phyloP scores from a whole-genome alignment of 768 basidiomycete species.

The Tremella yokohamensis region DNA sequence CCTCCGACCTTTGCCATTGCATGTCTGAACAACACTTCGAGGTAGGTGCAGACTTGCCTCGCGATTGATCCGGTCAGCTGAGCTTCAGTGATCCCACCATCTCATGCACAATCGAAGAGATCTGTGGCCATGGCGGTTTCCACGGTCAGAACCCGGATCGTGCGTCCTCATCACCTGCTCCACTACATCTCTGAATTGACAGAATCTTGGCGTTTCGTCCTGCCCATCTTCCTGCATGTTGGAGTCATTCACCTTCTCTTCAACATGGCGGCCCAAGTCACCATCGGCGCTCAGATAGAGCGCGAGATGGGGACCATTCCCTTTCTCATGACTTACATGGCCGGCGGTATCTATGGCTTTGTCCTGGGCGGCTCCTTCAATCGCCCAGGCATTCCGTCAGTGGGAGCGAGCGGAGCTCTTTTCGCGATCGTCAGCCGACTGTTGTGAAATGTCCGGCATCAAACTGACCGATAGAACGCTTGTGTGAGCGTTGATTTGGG shows the following conservation, averaged over 20 bases:
- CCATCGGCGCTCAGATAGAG: slow-evolving; percentile 71
- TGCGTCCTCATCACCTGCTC: slow-evolving; percentile 19
- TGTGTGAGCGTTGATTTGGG: slow-evolving; percentile 70
- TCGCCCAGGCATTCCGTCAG: slow-evolving; percentile 77
- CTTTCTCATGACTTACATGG: slow-evolving; percentile 75
- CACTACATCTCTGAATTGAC: background rate
- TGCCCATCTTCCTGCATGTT: slow-evolving; percentile 86
- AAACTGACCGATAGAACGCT: slow-evolving; percentile 34
- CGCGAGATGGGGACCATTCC: slow-evolving; percentile 79
- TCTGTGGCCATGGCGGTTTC: slow-evolving; percentile 86
- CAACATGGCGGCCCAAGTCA: slow-evolving; percentile 84
- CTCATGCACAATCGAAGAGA: slow-evolving; percentile 69
- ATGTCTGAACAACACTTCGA: slow-evolving; percentile 81
- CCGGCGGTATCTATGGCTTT: slow-evolving; percentile 89
- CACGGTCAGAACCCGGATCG: slow-evolving; percentile 53
- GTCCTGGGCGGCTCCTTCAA: slow-evolving; percentile 86
- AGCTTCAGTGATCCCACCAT: slow-evolving; percentile 57
- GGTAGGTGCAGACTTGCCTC: slow-evolving; percentile 45
- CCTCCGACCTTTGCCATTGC: slow-evolving; percentile 24
- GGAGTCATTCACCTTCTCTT: slow-evolving; percentile 88
- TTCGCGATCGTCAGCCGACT: slow-evolving; percentile 64
- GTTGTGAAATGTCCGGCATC: background rate
- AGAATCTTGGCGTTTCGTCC: slow-evolving; percentile 64
- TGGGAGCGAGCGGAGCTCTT: slow-evolving; percentile 90
- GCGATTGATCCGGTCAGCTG: background rate